Conservation (phyloP, 2,329 filamentous ascomycete species). For the Aspergillus thermomutatus region DNA sequence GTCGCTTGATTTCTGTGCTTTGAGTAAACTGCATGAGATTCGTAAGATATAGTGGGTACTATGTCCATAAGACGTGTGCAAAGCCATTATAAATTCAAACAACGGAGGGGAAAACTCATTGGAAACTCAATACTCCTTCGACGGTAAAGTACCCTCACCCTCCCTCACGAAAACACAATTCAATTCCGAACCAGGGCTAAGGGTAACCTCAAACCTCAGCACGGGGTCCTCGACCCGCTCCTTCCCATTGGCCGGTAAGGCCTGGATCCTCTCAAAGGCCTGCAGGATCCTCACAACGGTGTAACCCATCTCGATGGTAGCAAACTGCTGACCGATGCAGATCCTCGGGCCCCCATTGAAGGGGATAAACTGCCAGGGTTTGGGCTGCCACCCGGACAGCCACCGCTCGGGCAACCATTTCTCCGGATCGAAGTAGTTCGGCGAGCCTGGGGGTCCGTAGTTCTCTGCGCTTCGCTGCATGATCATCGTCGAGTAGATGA, state of each 20-base stretch:
- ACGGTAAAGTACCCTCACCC: slow-evolving; percentile 11
- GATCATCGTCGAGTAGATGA: slow-evolving; percentile 51
- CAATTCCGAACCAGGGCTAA: slow-evolving; percentile 36
- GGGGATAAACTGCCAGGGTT: slow-evolving; percentile 54
- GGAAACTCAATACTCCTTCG: background rate
- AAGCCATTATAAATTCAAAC: background rate
- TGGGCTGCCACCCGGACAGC: slow-evolving; percentile 49
- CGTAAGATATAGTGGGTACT: background rate
- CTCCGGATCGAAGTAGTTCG: slow-evolving; percentile 39
- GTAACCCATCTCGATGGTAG: slow-evolving; percentile 57
- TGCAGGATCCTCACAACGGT: slow-evolving; percentile 44
- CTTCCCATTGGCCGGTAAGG: slow-evolving; percentile 28
- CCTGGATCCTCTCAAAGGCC: slow-evolving; percentile 37
- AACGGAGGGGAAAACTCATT: background rate
- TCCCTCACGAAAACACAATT: slow-evolving; percentile 40
- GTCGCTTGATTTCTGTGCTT: background rate
- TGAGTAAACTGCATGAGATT: background rate
- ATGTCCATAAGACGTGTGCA: background rate
- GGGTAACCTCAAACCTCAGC: slow-evolving; percentile 37
- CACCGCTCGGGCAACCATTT: slow-evolving; percentile 52
- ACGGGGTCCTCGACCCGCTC: slow-evolving; percentile 34
- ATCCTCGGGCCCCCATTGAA: slow-evolving; percentile 54
- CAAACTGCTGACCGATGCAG: slow-evolving; percentile 60
- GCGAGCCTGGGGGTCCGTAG: slow-evolving; percentile 42
- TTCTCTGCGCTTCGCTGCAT: slow-evolving; percentile 52